These are phyloP conservation scores for Lobosporangium transversale DNA, from an alignment of 192 early-diverging fungal species.

Conservation along the genomic window DNA sequence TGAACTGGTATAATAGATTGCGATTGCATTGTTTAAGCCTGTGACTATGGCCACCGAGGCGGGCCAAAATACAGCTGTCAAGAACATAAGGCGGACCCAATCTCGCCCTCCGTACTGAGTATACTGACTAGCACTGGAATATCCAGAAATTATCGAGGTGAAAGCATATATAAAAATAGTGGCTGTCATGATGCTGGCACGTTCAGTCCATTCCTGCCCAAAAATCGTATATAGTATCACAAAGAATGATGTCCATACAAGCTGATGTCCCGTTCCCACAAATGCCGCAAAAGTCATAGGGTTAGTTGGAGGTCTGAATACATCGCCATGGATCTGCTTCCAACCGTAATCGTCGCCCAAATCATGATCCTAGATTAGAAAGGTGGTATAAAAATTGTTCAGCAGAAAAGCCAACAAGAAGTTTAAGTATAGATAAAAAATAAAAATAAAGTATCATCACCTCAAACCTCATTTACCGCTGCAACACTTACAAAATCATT, in stretches of 20 bases:
- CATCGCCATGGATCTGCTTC: constrained; percentile 90
- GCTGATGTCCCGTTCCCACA: constrained; percentile 75
- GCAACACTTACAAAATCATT: constrained; percentile 68
- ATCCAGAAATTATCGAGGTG: constrained; percentile 75
- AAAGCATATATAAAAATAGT: constrained; percentile 85
- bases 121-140: constrained; percentile 73
- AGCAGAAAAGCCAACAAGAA: no score
- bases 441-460: no score
- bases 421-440: no score
- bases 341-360: constrained; percentile 88
- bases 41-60: constrained; percentile 63
- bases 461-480: background rate
- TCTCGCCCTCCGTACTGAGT: constrained; percentile 73
- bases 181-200: constrained; percentile 78
- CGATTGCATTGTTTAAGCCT: constrained; percentile 72
- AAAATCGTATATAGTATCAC: constrained; percentile 67
- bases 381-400: background rate
- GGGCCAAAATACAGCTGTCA: constrained; percentile 78
- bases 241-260: constrained; percentile 59
- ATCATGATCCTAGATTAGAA: constrained; percentile 66
- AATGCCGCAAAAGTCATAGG: constrained; percentile 73
- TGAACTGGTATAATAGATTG: constrained; percentile 78
- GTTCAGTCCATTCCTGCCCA: constrained; percentile 68
- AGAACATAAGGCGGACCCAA: constrained; percentile 72
- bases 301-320: constrained; percentile 77